Evolutionary conservation across 1,284 basidiomycete genomes (phyloP).

Genomic region (Cryptococcus hybrid): DNA sequence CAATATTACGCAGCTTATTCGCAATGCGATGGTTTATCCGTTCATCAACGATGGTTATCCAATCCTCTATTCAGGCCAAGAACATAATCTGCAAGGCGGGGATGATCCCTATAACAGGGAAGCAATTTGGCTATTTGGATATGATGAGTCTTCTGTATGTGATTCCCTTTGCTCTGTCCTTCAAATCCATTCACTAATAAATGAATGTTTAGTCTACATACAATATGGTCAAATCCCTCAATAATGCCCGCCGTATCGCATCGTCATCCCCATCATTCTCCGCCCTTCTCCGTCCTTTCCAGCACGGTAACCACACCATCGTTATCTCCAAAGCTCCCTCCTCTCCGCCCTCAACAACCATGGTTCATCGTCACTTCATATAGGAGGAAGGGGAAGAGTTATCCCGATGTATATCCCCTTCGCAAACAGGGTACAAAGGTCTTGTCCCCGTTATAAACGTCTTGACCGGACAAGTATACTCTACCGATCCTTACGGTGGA

Average conservation of each 20-base stretch:
- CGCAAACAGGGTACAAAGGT: conserved; percentile 51
- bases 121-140: conserved; percentile 52
- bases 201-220: conserved; percentile 52
- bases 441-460: conserved; percentile 62
- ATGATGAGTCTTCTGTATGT: conserved; percentile 38
- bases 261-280: conserved; percentile 55
- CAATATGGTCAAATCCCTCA: conserved; percentile 58
- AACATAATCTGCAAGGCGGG: conserved; percentile 54
- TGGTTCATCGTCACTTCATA: conserved; percentile 51
- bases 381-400: background rate
- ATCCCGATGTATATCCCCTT: conserved; percentile 12
- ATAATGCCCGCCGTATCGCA: conserved; percentile 60
- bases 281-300: conserved; percentile 56
- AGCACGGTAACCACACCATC: conserved; percentile 52
- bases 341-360: conserved; percentile 65
- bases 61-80: conserved; percentile 60
- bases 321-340: conserved; percentile 65
- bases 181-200: conserved; percentile 27
- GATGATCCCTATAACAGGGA: conserved; percentile 50
- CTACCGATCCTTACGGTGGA: conserved; percentile 54
- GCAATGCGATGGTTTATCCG: conserved; percentile 52
- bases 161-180: background rate
- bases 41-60: conserved; percentile 57
- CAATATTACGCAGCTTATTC: conserved; percentile 33
- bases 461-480: conserved; percentile 57